A percentile compares a stretch with the other conserved stretches of the same genome.
Evolutionary conservation across 2,329 filamentous ascomycete species (phyloP).

Genomic region (Myriosclerotinia scirpicola): DNA sequence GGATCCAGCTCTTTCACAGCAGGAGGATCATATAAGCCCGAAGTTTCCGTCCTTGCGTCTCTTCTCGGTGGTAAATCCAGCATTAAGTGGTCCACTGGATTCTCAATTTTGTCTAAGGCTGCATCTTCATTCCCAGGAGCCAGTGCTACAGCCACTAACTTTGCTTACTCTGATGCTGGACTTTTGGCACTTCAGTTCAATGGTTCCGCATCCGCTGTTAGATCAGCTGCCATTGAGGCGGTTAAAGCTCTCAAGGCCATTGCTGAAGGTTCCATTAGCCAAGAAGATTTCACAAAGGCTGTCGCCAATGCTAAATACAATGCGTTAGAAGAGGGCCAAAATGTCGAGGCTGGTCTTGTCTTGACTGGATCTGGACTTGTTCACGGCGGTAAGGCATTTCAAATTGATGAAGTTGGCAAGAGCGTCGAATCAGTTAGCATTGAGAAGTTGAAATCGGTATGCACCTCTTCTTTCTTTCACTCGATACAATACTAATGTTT

Average conservation of each 20-base stretch:
- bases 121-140: slow-evolving; percentile 65
- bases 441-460: slow-evolving; percentile 82
- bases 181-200: slow-evolving; percentile 80
- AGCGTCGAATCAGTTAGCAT: slow-evolving; percentile 77
- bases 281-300: slow-evolving; percentile 89
- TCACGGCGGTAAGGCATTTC: slow-evolving; percentile 76
- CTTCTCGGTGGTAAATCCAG: slow-evolving; percentile 86
- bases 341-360: slow-evolving; percentile 73
- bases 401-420: slow-evolving; percentile 78
- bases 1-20: slow-evolving; percentile 74
- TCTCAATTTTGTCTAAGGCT: slow-evolving; percentile 84
- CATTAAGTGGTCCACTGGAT: slow-evolving; percentile 95
- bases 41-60: slow-evolving; percentile 81
- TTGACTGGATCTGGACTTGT: slow-evolving; percentile 82
- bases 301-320: slow-evolving; percentile 92
- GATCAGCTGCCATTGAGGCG: slow-evolving; percentile 70
- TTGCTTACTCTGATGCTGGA: slow-evolving; percentile 90
- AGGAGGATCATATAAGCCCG: slow-evolving; percentile 77
- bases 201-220: slow-evolving; percentile 71
- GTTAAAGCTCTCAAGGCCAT: slow-evolving; percentile 82
- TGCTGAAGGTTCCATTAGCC: slow-evolving; percentile 70
- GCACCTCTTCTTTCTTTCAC: slow-evolving; percentile 41
- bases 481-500: slow-evolving; percentile 38
- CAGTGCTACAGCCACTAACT: slow-evolving; percentile 71
- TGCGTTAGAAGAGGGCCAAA: slow-evolving; percentile 78